Base-by-base conservation (phyloP, 2,329 filamentous ascomycete species). In the Calcarisporium arbuscula region DNA sequence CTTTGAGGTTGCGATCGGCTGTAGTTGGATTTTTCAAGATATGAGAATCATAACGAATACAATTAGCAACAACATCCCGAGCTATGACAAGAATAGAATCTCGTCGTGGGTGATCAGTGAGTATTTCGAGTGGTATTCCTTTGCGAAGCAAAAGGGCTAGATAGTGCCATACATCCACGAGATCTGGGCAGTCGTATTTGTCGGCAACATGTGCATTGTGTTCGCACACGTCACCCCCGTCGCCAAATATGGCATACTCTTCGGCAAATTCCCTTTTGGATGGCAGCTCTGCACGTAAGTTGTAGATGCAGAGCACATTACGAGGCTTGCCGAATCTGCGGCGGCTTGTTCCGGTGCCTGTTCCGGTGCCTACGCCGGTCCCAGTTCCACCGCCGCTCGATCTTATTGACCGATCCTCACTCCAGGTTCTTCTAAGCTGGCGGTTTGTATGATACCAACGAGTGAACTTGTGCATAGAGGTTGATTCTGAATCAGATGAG, bases 91-190 rank as follows among this genome's bases (percentile, higher is more conserved):
- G 60, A 30, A 84, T 71, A 4, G 77, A 79, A 39, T 81, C 68
- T 8, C 68, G 65, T 26, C 68, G 64, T 41, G 70, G 64, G 19
- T 68, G 61, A 36, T 72, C 68, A 4, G 69, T 65, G 28, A 82
- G 60, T 18, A 85, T 62, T 46, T 82, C 72, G 4, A 90, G 64
- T 2, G 83, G 84, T 19, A 89, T 80, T 28, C 86, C 78, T 46
- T 85, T 83, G 44, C 80, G 78, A 29, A 96, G 64, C 6, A 96
- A 68, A 38, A 95, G 66, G 14, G 77, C 81, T 35, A 87, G 69
- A 44, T 95, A 82, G 31, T 75, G 77, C 92, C 92, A 98, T 6
- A 94, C 75, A 46, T 87, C 77, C 18, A 83, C 81, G 19, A 94
- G 61, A 43, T 95, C 85, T 11, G 68, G 57, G 43, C 77, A 74